Conservation (phyloP, 176 grass and related monocot genomes). For the barley (Hordeum vulgare) region MorexV3_pseudomolecules_assembly NC_058520.1:530615334-530615833, state of each 20-base stretch:
- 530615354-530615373: conserved; percentile 6
- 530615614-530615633: conserved; percentile 9
- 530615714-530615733: neutral
- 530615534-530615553: neutral
- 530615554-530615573: neutral
- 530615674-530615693: neutral
- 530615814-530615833: neutral
- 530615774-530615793: no score
- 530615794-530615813: no score
- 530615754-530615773: neutral
- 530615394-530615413: neutral
- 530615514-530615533: no score
- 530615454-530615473: neutral
- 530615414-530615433: neutral
- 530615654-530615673: neutral
- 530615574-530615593: conserved; percentile 29
- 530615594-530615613: conserved; percentile 26
- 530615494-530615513: conserved; percentile 17
- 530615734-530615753: neutral
- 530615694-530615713: neutral
- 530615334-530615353: neutral
- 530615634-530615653: neutral
- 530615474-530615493: neutral
- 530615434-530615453: neutral
- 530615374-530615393: conserved; percentile 23